Evolutionary conservation across 2,329 filamentous ascomycete species (phyloP), one percentile per base, ranked within the genome.

Genomic region (Penicillium polonicum): DNA sequence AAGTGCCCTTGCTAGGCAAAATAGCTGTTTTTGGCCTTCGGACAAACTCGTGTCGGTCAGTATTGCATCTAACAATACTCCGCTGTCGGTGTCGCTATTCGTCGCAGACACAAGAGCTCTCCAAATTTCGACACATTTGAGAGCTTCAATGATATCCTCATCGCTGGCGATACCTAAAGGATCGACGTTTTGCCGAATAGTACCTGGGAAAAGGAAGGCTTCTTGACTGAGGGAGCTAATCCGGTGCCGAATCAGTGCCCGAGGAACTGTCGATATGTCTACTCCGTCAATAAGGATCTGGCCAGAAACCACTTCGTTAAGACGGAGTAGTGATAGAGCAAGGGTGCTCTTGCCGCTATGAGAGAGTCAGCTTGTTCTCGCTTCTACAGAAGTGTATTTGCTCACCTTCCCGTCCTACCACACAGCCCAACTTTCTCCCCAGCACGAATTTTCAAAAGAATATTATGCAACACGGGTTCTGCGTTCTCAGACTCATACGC

Each of bases 1-100:
- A 63, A 91, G 87, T 44, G 88, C 88, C 19, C 88, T 83, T 0
- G 88, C 88, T 2, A 91, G 82, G 66, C 87, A 90, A 23, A 91
- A 81, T 0, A 91, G 84, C 72, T 91, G 88, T 9, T 87, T 83
- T 70, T 91, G 88, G 15, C 88, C 88, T 67, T 90, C 88, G 0
- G 87, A 89, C n/a, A 91, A 78, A n/a, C 71, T 70, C 2, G 76
- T 75, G 0, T 74, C 65, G 17, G 71, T 69, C 61, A 85, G 27
- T 10, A 42, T 49, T 4, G 48, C 21, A 49, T 70, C 66, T 9
- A 75, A 60, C 12, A 59, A 10, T n/a, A 4, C 41, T 12, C 29
- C 45, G 13, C 52, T 56, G 2, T 17, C n/a, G 19, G 1, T 17
- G 2, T 59, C 63, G 7, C 21, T 25, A 29, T 63, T 61, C 43